These are phyloP conservation scores for Tuber aestivum DNA, from an alignment of 495 filamentous ascomycete genomes.

Conservation along the genomic window DNA sequence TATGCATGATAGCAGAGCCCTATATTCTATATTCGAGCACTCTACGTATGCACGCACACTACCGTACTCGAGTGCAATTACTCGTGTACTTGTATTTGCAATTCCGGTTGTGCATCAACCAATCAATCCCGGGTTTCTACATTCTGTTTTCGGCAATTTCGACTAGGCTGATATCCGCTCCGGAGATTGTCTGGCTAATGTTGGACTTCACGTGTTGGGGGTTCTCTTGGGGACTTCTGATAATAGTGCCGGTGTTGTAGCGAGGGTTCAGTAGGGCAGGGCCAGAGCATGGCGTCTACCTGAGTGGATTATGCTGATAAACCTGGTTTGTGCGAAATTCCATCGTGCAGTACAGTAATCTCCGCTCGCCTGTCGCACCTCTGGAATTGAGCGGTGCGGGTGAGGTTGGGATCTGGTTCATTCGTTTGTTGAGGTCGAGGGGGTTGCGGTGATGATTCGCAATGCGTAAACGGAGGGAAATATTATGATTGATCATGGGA, in stretches of 20 bases:
- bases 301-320: not conserved
- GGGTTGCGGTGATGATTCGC: not conserved
- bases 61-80: too few species aligned
- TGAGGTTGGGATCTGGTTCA: not conserved
- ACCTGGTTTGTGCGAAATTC: not conserved
- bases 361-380: not conserved
- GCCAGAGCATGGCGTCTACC: too few species aligned
- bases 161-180: not conserved
- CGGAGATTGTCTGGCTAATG: not conserved
- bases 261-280: too few species aligned
- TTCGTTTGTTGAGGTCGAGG: not conserved
- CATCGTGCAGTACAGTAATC: not conserved
- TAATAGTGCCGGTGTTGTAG: too few species aligned
- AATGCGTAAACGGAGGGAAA: not conserved
- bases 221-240: too few species aligned
- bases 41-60: too few species aligned
- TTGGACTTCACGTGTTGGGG: not conserved
- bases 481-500: not conserved
- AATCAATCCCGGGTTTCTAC: not conserved
- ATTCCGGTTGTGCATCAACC: not conserved
- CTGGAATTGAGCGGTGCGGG: not conserved
- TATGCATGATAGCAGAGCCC: not conserved
- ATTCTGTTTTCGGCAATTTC: not conserved
- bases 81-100: not conserved
- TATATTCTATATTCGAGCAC: too few species aligned